These are phyloP conservation scores for Neurospora sp. DNA, from an alignment of 495 filamentous ascomycete genomes.

Conservation along the genomic window DNA sequence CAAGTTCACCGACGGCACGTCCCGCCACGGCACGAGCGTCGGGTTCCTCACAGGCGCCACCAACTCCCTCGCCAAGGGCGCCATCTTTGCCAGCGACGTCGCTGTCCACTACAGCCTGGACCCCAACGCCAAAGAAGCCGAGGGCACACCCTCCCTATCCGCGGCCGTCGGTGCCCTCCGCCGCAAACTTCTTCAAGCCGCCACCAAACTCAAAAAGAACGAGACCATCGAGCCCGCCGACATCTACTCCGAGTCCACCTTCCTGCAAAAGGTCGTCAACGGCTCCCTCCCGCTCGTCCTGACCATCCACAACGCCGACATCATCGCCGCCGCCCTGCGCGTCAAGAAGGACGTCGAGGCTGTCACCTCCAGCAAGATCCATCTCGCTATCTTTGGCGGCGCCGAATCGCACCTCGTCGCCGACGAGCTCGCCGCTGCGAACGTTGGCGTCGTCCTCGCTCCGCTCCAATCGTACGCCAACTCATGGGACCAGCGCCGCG, in stretches of 20 bases:
- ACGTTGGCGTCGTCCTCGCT: slow-evolving; percentile 39
- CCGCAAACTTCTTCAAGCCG: slow-evolving; percentile 32
- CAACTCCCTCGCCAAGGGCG: slow-evolving; percentile 19
- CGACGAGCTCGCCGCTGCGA: slow-evolving; percentile 32
- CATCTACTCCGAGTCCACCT: slow-evolving; percentile 28
- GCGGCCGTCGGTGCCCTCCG: slow-evolving; percentile 29
- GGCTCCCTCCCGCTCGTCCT: slow-evolving; percentile 29
- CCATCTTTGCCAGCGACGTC: slow-evolving; percentile 32
- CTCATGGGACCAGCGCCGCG: slow-evolving; percentile 37
- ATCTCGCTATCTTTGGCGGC: slow-evolving; percentile 37
- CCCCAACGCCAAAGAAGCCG: slow-evolving; percentile 21
- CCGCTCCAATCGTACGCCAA: slow-evolving; percentile 32
- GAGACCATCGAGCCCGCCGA: slow-evolving; percentile 14
- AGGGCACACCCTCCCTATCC: slow-evolving; percentile 26
- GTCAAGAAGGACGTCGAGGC: slow-evolving; percentile 28
- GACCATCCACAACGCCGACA: slow-evolving; percentile 36
- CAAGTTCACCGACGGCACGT: slow-evolving; percentile 18
- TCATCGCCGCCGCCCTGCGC: slow-evolving; percentile 30
- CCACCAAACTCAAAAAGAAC: slow-evolving; percentile 12
- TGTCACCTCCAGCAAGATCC: slow-evolving; percentile 14
- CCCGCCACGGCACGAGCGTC: slow-evolving; percentile 36
- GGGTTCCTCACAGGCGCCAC: slow-evolving; percentile 34
- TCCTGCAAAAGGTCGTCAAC: slow-evolving; percentile 28
- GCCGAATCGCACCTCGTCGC: slow-evolving; percentile 41
- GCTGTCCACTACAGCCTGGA: slow-evolving; percentile 37